A percentile compares a stretch with the other conserved stretches of the same genome.
Evolutionary conservation across 768 basidiomycete genomes (phyloP).

Genomic region (Termitomyces sp.): DNA sequence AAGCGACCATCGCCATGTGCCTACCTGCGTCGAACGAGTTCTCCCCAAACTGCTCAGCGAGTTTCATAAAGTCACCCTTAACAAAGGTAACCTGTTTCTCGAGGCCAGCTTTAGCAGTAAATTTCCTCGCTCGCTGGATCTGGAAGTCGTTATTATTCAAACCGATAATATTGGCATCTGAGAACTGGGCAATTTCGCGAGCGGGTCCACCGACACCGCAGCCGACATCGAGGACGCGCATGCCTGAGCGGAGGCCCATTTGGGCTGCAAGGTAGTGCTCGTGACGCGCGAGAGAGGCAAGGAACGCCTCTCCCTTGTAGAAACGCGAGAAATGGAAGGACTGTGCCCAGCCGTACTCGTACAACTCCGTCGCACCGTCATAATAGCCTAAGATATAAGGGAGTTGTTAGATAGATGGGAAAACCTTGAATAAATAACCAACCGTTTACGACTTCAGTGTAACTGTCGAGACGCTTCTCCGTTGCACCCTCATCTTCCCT

Average conservation of each 20-base stretch:
- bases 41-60: constrained; percentile 87
- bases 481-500: constrained; percentile 65
- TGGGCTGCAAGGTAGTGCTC: constrained; percentile 94
- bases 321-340: constrained; percentile 98
- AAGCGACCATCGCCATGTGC: constrained; percentile 17
- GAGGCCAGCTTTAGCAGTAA: constrained; percentile 74
- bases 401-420: background rate
- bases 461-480: constrained; percentile 71
- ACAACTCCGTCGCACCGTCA: constrained; percentile 92
- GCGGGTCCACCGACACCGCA: constrained; percentile 98
- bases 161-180: constrained; percentile 80
- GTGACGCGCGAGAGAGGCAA: constrained; percentile 80
- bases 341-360: constrained; percentile 90
- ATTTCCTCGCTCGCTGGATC: constrained; percentile 76
- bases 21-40: constrained; percentile 90
- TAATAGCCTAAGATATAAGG: constrained; percentile 67
- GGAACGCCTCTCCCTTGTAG: constrained; percentile 83
- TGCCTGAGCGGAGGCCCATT: constrained; percentile 81
- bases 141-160: constrained; percentile 98
- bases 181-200: constrained; percentile 88
- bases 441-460: constrained; percentile 95
- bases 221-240: constrained; percentile 97
- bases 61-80: constrained; percentile 96
- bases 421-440: constrained; percentile 15
- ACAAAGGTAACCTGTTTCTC: constrained; percentile 75